Percentiles rank a stretch among this genome's conserved stretches.
Evolutionary conservation across 441 rosid species (phyloP).

Genomic region (Pelargonium australe): DNA sequence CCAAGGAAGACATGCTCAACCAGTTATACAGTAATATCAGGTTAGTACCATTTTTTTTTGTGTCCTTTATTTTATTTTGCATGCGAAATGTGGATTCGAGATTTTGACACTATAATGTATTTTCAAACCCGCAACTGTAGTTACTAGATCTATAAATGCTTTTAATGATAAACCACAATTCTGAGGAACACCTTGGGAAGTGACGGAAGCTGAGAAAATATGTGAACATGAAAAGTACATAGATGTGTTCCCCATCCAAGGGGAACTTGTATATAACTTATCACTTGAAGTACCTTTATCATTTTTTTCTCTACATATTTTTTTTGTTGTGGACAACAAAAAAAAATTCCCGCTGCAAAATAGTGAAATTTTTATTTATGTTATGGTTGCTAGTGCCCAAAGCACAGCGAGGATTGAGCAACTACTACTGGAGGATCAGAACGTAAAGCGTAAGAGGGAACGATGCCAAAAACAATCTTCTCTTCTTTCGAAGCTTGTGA

Average conservation of each 20-base stretch:
- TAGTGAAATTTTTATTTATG: background rate
- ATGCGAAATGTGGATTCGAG: background rate
- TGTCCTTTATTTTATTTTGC: background rate
- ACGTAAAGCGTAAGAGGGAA: constrained; percentile 72
- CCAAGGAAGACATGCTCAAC: constrained; percentile 98
- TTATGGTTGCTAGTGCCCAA: constrained; percentile 47
- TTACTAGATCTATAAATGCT: background rate
- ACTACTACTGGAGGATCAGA: constrained; percentile 84
- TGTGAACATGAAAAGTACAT: background rate
- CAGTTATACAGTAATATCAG: constrained; percentile 93
- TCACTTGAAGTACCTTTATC: background rate
- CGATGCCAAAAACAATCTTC: constrained; percentile 78
- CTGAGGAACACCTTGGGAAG: background rate
- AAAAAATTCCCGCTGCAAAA: background rate
- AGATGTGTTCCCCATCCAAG: no score
- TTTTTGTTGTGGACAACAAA: background rate
- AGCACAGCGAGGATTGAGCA: constrained; percentile 76
- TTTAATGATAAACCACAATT: background rate
- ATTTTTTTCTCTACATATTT: background rate
- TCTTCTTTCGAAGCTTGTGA: constrained; percentile 72
- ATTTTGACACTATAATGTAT: background rate
- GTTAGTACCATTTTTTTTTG: constrained; percentile 29
- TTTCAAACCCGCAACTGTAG: background rate
- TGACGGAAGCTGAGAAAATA: background rate
- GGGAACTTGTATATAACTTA: no score